phyloP scores from a whole-genome alignment of 441 rosid species.

The Aleurites moluccanus region DNA sequence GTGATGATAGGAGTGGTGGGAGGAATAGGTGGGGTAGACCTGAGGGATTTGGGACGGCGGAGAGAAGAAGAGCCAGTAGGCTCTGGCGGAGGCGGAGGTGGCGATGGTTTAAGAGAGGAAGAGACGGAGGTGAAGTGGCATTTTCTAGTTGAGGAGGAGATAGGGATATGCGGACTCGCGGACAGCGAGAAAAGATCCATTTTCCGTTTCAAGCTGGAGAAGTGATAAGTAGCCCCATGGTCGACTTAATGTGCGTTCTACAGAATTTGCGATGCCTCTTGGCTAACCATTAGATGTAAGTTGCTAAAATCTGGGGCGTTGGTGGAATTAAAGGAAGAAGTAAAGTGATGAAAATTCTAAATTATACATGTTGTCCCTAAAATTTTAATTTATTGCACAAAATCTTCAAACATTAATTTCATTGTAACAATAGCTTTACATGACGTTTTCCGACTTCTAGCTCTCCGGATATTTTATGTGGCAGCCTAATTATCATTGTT shows the following conservation, averaged over 20 bases:
- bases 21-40: conserved; percentile 22
- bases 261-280: no score
- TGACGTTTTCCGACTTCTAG: no score
- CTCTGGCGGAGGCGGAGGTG: conserved; percentile 23
- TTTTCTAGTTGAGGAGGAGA: conserved; percentile 14
- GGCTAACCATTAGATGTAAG: no score
- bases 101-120: conserved; percentile 42
- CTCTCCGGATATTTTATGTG: no score
- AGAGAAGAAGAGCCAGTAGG: conserved; percentile 31
- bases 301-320: no score
- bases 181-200: conserved; percentile 26
- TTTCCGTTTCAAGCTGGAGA: background rate
- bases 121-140: conserved; percentile 30
- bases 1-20: background rate
- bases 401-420: no score
- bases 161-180: conserved; percentile 15
- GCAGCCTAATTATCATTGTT: no score
- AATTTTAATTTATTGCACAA: no score
- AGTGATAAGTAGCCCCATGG: background rate
- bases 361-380: no score
- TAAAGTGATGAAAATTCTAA: no score
- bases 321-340: no score
- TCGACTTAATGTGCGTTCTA: background rate
- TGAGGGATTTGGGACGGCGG: conserved; percentile 54
- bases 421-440: no score